These are phyloP conservation scores for Cyclotella baltica DNA, from an alignment of 108 stramenopile species.

Conservation along the genomic window DNA sequence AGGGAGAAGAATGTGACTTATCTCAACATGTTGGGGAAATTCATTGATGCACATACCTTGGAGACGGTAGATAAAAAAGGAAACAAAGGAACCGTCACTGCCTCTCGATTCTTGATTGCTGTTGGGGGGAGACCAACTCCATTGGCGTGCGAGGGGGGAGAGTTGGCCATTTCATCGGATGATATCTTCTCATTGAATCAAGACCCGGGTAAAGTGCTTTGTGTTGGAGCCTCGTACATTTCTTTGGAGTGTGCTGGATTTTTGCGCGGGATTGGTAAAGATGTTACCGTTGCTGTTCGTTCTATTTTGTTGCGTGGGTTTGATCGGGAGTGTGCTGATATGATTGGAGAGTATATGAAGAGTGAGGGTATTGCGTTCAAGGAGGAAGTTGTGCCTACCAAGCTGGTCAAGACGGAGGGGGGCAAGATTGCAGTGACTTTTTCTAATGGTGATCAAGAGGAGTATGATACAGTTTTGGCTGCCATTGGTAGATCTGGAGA, in stretches of 20 bases:
- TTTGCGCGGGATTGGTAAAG: constrained; percentile 89
- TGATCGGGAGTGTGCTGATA: constrained; percentile 94
- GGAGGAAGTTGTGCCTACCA: constrained; percentile 76
- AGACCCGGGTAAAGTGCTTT: constrained; percentile 94
- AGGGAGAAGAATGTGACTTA: constrained; percentile 94
- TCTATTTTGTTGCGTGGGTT: constrained; percentile 96
- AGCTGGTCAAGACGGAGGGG: constrained; percentile 78
- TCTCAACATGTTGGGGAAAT: constrained; percentile 88
- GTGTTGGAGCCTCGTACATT: constrained; percentile 98
- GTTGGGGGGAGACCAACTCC: constrained; percentile 95
- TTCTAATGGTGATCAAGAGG: constrained; percentile 77
- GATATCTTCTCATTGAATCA: constrained; percentile 93
- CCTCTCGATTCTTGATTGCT: constrained; percentile 92
- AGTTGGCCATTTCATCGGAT: constrained; percentile 95
- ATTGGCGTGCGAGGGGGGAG: constrained; percentile 86
- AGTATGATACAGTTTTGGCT: constrained; percentile 90
- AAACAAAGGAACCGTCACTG: constrained; percentile 60
- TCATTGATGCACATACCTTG: constrained; percentile 89
- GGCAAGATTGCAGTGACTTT: constrained; percentile 90
- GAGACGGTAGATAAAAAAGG: constrained; percentile 90
- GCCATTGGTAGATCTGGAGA: constrained; percentile 96
- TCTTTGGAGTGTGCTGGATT: constrained; percentile 99
- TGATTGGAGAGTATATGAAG: constrained; percentile 88
- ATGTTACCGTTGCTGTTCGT: constrained; percentile 95
- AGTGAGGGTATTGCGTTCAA: constrained; percentile 88